Evolutionary conservation across 371 early-diverging fungal genomes (phyloP).

Genomic region (Mortierella sp.): DNA sequence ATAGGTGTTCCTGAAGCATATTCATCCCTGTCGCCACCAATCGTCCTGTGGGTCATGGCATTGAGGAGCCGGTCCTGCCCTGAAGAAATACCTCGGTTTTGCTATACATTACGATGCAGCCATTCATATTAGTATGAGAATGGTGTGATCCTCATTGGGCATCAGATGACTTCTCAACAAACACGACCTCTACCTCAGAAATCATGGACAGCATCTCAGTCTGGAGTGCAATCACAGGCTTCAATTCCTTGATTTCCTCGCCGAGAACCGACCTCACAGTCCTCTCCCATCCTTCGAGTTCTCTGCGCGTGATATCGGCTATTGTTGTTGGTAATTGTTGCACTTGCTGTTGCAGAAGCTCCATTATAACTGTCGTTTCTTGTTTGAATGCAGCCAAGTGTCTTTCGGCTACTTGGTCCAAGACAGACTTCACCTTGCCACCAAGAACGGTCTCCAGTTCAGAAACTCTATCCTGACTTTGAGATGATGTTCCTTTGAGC

Average conservation of each 20-base stretch:
- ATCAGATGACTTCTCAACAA: no score
- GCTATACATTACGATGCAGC: no score
- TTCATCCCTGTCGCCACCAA: no score
- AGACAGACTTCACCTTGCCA: neutral
- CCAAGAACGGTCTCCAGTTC: constrained; percentile 3
- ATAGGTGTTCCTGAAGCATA: no score
- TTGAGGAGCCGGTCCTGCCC: no score
- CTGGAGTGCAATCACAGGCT: constrained; percentile 4
- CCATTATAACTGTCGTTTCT: neutral
- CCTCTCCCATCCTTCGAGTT: neutral
- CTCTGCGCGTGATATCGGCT: neutral
- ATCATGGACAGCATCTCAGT: constrained; percentile 17
- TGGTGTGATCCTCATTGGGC: no score
- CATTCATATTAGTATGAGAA: no score
- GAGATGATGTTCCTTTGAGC: neutral
- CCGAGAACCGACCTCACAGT: neutral
- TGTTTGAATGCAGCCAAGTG: neutral
- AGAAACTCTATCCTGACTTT: neutral
- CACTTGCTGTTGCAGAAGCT: neutral
- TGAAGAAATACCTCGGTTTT: no score
- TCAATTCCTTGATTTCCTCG: constrained; percentile 11
- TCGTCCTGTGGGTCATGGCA: no score
- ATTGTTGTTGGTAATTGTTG: neutral
- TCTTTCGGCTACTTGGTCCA: neutral
- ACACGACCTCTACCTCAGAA: constrained; percentile 2